Percentiles rank a stretch among this genome's conserved stretches.
Evolutionary conservation across 768 basidiomycete species (phyloP).

Genomic region (Mycena floridula): DNA sequence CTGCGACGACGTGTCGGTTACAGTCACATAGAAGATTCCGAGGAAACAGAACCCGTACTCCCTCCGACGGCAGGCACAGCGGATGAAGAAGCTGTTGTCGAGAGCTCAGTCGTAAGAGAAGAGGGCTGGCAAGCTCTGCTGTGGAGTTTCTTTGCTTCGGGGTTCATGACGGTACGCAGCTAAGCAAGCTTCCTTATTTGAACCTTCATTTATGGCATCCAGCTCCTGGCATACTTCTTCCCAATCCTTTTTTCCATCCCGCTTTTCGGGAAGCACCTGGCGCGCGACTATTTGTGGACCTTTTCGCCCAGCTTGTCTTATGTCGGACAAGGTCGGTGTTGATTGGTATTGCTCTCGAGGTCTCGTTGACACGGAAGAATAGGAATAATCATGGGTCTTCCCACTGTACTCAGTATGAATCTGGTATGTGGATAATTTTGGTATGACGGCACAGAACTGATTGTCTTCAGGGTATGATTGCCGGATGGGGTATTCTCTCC

Average conservation of each 20-base stretch:
- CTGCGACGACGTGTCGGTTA: constrained; percentile 57
- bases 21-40: constrained; percentile 16
- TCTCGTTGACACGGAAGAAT: constrained; percentile 1
- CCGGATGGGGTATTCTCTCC: constrained; percentile 92
- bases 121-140: constrained; percentile 74
- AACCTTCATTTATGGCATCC: constrained; percentile 4
- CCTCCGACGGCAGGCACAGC: constrained; percentile 28
- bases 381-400: constrained; percentile 98
- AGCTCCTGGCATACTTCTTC: constrained; percentile 87
- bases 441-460: constrained; percentile 3
- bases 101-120: constrained; percentile 47
- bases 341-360: constrained; percentile 3
- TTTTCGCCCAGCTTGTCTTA: constrained; percentile 91
- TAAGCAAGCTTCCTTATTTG: constrained; percentile 1
- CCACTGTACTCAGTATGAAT: constrained; percentile 91
- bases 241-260: constrained; percentile 86
- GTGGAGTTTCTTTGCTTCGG: constrained; percentile 76
- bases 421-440: constrained; percentile 39
- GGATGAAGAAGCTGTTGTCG: constrained; percentile 24
- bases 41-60: constrained; percentile 14
- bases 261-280: constrained; percentile 76
- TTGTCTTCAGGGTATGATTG: constrained; percentile 76
- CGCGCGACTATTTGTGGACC: constrained; percentile 87
- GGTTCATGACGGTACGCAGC: constrained; percentile 61
- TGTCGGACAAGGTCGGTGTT: constrained; percentile 86